Conservation (phyloP, 768 basidiomycete genomes). For the Boletellus ananas region DNA sequence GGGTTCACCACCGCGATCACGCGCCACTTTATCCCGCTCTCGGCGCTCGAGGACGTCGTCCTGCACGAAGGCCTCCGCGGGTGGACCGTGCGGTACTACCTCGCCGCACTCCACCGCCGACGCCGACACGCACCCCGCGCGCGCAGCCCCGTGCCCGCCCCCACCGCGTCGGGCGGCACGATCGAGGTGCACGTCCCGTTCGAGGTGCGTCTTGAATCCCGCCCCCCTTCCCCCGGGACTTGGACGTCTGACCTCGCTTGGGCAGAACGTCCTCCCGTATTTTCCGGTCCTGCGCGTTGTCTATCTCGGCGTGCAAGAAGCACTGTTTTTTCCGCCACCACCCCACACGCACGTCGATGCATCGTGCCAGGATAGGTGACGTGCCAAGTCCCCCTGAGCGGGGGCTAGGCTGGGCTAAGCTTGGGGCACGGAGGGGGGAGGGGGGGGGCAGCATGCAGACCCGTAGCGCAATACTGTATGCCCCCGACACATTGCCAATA, state of each 20-base stretch:
- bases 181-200: slow-evolving; percentile 42
- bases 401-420: too few relatives aligned
- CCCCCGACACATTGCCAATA: too few relatives aligned
- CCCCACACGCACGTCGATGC: background rate
- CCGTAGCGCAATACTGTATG: too few relatives aligned
- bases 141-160: too few relatives aligned
- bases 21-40: slow-evolving; percentile 58
- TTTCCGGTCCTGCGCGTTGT: slow-evolving; percentile 57
- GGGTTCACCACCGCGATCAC: slow-evolving; percentile 2
- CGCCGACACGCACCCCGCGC: slow-evolving; percentile 2
- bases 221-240: too few relatives aligned
- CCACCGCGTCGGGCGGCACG: background rate
- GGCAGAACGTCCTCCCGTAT: slow-evolving; percentile 63
- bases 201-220: slow-evolving; percentile 52
- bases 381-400: too few relatives aligned
- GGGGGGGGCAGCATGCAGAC: too few relatives aligned
- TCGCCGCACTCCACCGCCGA: slow-evolving; percentile 42
- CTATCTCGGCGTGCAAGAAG: slow-evolving; percentile 57
- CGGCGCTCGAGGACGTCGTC: slow-evolving; percentile 53
- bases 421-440: too few relatives aligned
- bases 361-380: too few relatives aligned
- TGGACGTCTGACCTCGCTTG: too few relatives aligned
- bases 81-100: slow-evolving; percentile 72
- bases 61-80: slow-evolving; percentile 71
- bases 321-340: slow-evolving; percentile 25